Percentiles rank a stretch among this genome's conserved stretches.
Evolutionary conservation across 805 yeast species (phyloP).

Genomic region (Dipodascus geniculatus): DNA sequence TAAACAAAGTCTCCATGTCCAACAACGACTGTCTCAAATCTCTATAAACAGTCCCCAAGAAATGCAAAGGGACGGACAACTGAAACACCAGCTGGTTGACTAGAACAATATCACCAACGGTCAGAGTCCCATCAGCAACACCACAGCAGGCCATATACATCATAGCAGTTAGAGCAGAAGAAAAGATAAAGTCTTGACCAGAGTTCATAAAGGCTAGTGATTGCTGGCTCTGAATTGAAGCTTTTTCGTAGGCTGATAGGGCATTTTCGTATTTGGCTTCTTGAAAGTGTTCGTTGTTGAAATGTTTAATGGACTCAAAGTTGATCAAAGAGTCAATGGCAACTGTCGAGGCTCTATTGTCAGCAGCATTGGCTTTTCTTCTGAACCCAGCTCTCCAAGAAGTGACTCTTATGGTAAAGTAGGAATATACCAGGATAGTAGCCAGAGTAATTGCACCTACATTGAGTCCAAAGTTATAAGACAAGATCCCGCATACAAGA

Average conservation of each 20-base stretch:
- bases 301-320: slow-evolving; percentile 88
- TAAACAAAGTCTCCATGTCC: slow-evolving; percentile 93
- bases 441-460: slow-evolving; percentile 82
- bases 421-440: slow-evolving; percentile 82
- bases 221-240: slow-evolving; percentile 58
- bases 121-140: slow-evolving; percentile 63
- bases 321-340: slow-evolving; percentile 90
- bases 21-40: slow-evolving; percentile 85
- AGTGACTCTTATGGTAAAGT: slow-evolving; percentile 83
- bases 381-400: slow-evolving; percentile 94
- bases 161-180: slow-evolving; percentile 87
- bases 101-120: slow-evolving; percentile 90
- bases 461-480: slow-evolving; percentile 79
- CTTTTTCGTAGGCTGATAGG: slow-evolving; percentile 57
- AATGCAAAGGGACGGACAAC: slow-evolving; percentile 86
- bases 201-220: slow-evolving; percentile 63
- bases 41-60: slow-evolving; percentile 89
- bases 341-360: slow-evolving; percentile 88
- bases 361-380: slow-evolving; percentile 82
- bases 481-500: slow-evolving; percentile 85
- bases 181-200: slow-evolving; percentile 70
- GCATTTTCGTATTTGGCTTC: slow-evolving; percentile 67
- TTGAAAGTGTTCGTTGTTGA: slow-evolving; percentile 80
- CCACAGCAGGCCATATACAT: slow-evolving; percentile 98
- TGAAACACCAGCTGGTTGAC: slow-evolving; percentile 95